phyloP scores from a whole-genome alignment of 495 filamentous ascomycete genomes.

The Jackrogersella minutella region DNA sequence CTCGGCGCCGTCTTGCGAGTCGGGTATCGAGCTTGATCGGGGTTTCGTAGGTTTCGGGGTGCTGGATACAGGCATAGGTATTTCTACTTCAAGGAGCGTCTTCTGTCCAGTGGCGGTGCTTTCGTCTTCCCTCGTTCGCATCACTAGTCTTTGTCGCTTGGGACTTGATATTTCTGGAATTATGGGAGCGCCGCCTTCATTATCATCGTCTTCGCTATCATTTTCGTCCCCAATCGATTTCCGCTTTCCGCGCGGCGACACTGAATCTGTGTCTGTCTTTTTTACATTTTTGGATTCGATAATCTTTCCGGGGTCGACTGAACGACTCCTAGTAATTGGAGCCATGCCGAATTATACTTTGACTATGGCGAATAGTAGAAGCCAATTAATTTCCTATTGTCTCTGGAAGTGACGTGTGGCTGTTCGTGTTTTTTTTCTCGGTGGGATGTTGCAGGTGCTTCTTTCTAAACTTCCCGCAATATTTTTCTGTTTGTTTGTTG shows the following conservation, averaged over 20 bases:
- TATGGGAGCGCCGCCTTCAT: not conserved
- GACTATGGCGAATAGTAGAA: too few species aligned
- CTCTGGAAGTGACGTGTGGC: not conserved
- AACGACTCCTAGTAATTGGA: slow-evolving; percentile 34
- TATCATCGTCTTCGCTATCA: not conserved
- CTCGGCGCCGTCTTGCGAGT: slow-evolving; percentile 23
- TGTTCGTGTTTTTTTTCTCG: not conserved
- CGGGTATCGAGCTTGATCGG: slow-evolving; percentile 10
- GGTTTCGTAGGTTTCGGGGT: slow-evolving; percentile 13
- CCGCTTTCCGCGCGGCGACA: slow-evolving; percentile 27
- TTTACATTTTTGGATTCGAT: not conserved
- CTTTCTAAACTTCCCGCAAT: slow-evolving; percentile 5
- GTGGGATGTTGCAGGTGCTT: slow-evolving; percentile 2
- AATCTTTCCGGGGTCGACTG: slow-evolving; percentile 7
- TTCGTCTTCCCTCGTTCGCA: slow-evolving; percentile 34
- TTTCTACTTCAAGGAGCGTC: slow-evolving; percentile 38
- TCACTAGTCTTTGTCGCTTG: slow-evolving; percentile 34
- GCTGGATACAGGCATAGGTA: slow-evolving; percentile 35
- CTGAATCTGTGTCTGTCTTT: slow-evolving; percentile 7
- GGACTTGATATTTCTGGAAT: slow-evolving; percentile 3
- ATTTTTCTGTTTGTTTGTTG: slow-evolving; percentile 41
- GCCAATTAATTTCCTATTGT: too few species aligned
- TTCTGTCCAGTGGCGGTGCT: slow-evolving; percentile 19
- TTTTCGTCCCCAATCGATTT: slow-evolving; percentile 13
- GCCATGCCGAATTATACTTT: slow-evolving; percentile 31